Conservation (phyloP, 2,329 filamentous ascomycete species). For the Cladosporium colombiae region DNA sequence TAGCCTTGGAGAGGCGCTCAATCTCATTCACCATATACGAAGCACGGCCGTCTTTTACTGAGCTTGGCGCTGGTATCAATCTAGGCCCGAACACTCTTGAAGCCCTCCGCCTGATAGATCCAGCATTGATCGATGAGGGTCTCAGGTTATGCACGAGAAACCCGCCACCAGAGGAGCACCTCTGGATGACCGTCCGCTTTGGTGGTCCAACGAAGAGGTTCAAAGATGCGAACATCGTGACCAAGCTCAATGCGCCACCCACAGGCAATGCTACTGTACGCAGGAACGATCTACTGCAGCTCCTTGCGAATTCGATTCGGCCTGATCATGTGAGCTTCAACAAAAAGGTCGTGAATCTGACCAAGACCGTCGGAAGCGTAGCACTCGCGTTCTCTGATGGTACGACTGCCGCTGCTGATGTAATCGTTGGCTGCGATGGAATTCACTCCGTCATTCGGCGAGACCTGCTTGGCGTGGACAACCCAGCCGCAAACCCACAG, state of each 20-base stretch:
- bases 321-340: slow-evolving; percentile 24
- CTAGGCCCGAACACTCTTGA: slow-evolving; percentile 77
- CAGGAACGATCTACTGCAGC: slow-evolving; percentile 43
- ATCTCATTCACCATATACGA: slow-evolving; percentile 37
- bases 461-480: slow-evolving; percentile 53
- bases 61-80: slow-evolving; percentile 60
- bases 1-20: slow-evolving; percentile 47
- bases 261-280: slow-evolving; percentile 37
- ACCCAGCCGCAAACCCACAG: slow-evolving; percentile 40
- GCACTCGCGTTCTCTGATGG: slow-evolving; percentile 47
- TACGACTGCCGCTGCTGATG: slow-evolving; percentile 44
- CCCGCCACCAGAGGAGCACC: slow-evolving; percentile 35
- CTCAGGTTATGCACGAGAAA: slow-evolving; percentile 44
- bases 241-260: slow-evolving; percentile 32
- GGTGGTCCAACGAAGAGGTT: slow-evolving; percentile 32
- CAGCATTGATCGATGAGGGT: slow-evolving; percentile 39
- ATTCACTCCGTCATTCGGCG: slow-evolving; percentile 60
- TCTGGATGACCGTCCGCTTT: slow-evolving; percentile 45
- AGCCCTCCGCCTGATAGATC: slow-evolving; percentile 80
- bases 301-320: slow-evolving; percentile 45
- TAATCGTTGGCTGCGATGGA: slow-evolving; percentile 64
- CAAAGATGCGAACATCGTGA: slow-evolving; percentile 31
- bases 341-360: slow-evolving; percentile 30
- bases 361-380: slow-evolving; percentile 27
- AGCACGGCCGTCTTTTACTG: slow-evolving; percentile 53